Conservation (phyloP, 2,329 filamentous ascomycete genomes). For the Lecanicillium sp. region DNA sequence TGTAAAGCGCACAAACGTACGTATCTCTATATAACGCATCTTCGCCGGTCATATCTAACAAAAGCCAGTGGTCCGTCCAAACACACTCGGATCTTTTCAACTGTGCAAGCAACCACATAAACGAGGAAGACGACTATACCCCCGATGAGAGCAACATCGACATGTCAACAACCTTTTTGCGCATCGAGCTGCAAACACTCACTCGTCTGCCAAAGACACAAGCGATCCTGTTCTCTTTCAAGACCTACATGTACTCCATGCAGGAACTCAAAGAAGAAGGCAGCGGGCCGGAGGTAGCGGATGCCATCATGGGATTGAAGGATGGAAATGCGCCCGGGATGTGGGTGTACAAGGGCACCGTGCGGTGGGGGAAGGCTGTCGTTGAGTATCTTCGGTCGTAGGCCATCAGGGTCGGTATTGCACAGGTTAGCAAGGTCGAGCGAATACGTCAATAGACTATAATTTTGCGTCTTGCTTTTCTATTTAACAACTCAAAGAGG, state of each 20-base stretch:
- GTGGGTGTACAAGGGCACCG: slow-evolving; percentile 43
- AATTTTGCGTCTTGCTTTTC: too few relatives aligned
- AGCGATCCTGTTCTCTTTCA: slow-evolving; percentile 47
- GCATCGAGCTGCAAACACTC: slow-evolving; percentile 45
- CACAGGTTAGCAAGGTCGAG: too few relatives aligned
- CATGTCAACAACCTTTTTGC: slow-evolving; percentile 26
- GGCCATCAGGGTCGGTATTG: neutral
- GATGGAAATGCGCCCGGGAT: slow-evolving; percentile 44
- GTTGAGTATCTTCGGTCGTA: slow-evolving; percentile 34
- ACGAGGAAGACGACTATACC: slow-evolving; percentile 21
- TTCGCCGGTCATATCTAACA: neutral
- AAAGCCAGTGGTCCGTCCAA: slow-evolving; percentile 39
- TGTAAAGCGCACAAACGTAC: slow-evolving; percentile 43
- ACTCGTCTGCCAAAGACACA: slow-evolving; percentile 38
- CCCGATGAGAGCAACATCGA: slow-evolving; percentile 29
- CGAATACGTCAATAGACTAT: too few relatives aligned
- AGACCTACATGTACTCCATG: slow-evolving; percentile 45
- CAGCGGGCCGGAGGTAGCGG: slow-evolving; percentile 35
- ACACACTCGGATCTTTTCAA: slow-evolving; percentile 34
- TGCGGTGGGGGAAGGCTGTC: slow-evolving; percentile 38
- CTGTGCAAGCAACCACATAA: slow-evolving; percentile 27
- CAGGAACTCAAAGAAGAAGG: slow-evolving; percentile 41
- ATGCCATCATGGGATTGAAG: slow-evolving; percentile 45
- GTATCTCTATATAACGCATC: slow-evolving; percentile 9
- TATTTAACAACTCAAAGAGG: too few relatives aligned